These are phyloP conservation scores for Taiozyma sp. DNA, from an alignment of 1,139 yeast species.

Conservation along the genomic window DNA sequence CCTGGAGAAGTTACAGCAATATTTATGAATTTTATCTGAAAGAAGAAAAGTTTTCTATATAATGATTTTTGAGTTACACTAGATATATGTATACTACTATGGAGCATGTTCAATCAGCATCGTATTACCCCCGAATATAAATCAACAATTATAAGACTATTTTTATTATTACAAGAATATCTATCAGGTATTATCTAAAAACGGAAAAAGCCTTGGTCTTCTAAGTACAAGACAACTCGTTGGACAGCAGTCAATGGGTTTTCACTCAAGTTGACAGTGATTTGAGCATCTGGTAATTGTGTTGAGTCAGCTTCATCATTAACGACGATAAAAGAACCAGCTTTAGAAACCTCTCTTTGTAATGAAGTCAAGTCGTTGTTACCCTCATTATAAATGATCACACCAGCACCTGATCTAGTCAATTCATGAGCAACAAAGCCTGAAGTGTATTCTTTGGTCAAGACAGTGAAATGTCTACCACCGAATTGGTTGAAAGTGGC, in stretches of 20 bases:
- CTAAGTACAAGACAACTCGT: conserved; percentile 63
- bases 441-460: conserved; percentile 46
- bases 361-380: conserved; percentile 33
- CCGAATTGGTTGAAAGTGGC: conserved; percentile 86
- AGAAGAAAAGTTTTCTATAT: not conserved
- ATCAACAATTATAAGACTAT: not conserved
- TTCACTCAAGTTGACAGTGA: conserved; percentile 44
- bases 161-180: not conserved
- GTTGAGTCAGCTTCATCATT: conserved; percentile 31
- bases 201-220: conserved; percentile 72
- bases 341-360: conserved; percentile 44
- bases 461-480: conserved; percentile 75
- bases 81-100: not conserved
- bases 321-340: conserved; percentile 34
- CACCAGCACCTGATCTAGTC: conserved; percentile 87
- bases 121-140: not conserved
- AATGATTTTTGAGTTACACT: not conserved
- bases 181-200: conserved; percentile 23
- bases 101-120: not conserved
- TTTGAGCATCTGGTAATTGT: conserved; percentile 39
- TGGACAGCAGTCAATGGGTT: conserved; percentile 59
- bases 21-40: conserved; percentile 5
- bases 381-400: conserved; percentile 49
- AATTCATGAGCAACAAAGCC: conserved; percentile 57
- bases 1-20: conserved; percentile 24